These are phyloP conservation scores for Fusarium cicatricum DNA, from an alignment of 2,329 filamentous ascomycete genomes.

Conservation along the genomic window DNA sequence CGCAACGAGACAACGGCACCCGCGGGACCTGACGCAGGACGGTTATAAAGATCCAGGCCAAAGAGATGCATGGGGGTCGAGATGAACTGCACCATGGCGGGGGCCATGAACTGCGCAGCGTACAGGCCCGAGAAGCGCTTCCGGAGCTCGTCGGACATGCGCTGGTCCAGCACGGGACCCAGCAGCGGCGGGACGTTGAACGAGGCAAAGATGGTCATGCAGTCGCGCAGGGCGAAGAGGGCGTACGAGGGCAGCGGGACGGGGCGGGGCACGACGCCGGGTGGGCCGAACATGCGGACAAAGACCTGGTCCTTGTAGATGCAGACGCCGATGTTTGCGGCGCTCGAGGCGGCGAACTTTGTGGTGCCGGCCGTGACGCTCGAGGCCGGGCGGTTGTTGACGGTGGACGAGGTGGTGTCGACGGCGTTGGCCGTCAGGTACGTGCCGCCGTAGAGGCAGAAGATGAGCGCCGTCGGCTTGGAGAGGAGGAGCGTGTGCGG, in stretches of 20 bases:
- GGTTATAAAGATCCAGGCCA: slow-evolving; percentile 87
- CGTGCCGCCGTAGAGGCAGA: slow-evolving; percentile 83
- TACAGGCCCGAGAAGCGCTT: slow-evolving; percentile 60
- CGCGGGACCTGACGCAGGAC: slow-evolving; percentile 53
- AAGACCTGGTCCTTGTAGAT: slow-evolving; percentile 92
- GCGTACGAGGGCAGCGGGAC: slow-evolving; percentile 77
- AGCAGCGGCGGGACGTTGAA: slow-evolving; percentile 89
- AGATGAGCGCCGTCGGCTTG: slow-evolving; percentile 74
- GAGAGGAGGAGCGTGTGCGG: slow-evolving; percentile 70
- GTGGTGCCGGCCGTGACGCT: slow-evolving; percentile 75
- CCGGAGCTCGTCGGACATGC: slow-evolving; percentile 59
- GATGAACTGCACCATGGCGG: slow-evolving; percentile 79
- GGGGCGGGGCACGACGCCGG: slow-evolving; percentile 56
- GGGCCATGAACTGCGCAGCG: slow-evolving; percentile 80
- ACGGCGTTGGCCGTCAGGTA: slow-evolving; percentile 89
- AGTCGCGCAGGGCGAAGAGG: slow-evolving; percentile 84
- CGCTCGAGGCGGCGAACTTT: slow-evolving; percentile 83
- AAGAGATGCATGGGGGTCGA: slow-evolving; percentile 87
- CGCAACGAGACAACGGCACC: slow-evolving; percentile 49
- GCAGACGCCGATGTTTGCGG: slow-evolving; percentile 85
- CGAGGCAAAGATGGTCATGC: slow-evolving; percentile 87
- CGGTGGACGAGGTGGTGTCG: slow-evolving; percentile 78
- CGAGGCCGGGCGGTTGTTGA: slow-evolving; percentile 63
- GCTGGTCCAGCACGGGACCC: slow-evolving; percentile 70
- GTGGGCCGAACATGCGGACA: slow-evolving; percentile 80